Conservation (phyloP, 2,329 filamentous ascomycete species). For the Venturia carpophila region DNA sequence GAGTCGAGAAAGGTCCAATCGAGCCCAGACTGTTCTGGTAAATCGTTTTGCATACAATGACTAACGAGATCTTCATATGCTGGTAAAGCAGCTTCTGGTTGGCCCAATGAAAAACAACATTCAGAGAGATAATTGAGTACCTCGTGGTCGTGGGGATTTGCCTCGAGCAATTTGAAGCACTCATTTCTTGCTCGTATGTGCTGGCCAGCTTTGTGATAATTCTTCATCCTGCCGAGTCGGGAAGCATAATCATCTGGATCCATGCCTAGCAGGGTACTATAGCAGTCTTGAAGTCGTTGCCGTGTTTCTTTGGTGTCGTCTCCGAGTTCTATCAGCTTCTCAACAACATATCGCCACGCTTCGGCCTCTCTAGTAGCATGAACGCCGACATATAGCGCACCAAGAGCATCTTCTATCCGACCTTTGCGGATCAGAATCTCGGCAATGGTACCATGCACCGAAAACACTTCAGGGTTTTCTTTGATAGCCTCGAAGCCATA, state of each 20-base stretch:
- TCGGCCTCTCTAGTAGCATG: constrained; percentile 48
- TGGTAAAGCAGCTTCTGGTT: constrained; percentile 41
- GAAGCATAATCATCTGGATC: constrained; percentile 45
- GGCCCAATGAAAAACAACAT: constrained; percentile 45
- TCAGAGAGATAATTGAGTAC: constrained; percentile 50
- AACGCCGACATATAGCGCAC: constrained; percentile 50
- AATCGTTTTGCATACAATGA: constrained; percentile 37
- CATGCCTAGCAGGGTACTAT: constrained; percentile 46
- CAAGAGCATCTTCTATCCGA: constrained; percentile 49
- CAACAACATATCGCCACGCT: constrained; percentile 52
- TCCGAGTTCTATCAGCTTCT: constrained; percentile 41
- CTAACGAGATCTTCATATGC: constrained; percentile 47
- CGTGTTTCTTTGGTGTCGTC: constrained; percentile 38
- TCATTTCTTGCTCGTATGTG: constrained; percentile 42
- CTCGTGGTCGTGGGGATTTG: constrained; percentile 46
- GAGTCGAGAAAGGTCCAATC: constrained; percentile 79
- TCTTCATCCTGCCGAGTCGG: constrained; percentile 47
- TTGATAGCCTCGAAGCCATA: constrained; percentile 43
- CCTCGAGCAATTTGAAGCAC: constrained; percentile 48
- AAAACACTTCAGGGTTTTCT: constrained; percentile 55
- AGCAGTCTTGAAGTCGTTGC: constrained; percentile 43
- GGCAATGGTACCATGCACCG: constrained; percentile 52
- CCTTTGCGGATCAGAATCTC: constrained; percentile 50
- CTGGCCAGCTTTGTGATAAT: constrained; percentile 45
- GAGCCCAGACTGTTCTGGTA: constrained; percentile 40